Base-by-base conservation (phyloP, 2,329 filamentous ascomycete species). In the Calonectria hongkongensis region DNA sequence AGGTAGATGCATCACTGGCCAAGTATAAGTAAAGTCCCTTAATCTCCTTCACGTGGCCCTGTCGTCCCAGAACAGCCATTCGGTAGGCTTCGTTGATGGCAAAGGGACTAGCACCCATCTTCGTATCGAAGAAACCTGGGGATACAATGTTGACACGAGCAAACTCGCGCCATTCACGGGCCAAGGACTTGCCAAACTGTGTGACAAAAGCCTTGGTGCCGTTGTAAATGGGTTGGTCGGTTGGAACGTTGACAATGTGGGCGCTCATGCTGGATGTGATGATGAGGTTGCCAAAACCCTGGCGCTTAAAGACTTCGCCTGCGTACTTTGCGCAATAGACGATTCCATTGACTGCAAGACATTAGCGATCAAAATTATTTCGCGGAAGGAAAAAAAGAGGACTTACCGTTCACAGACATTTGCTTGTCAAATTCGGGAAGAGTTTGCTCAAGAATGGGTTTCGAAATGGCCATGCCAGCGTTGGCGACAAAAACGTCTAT, bases 31-130 rank as follows among this genome's bases (percentile, higher is more conserved):
- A 89, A 33, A 88, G 81, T 7, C 89, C 90, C 87, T 92, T 92
- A 74, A 92, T 85, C 84, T 92, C 91, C 85, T 90, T 91, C 5
- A 90, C 89, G 79, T 92, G 88, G 50, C 89, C 90, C 74, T 91
- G 87, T 73, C 90, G 87, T 39, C 89, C 87, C 9, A 89, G 75
- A 1, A 84, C 83, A 0, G 88, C 83, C 88, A 89, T 89, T 0
- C 86, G 78, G 62, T 86, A 84, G 1, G 84, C 86, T 77, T 89
- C 88, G 33, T 88, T 86, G 18, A 86, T 71, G 3, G 84, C 83
- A 2, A 60, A 45, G 0, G 85, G 83, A 16, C 84, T 80, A 2
- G 87, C 88, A 0, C 88, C 87, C 85, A 90, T 88, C 76, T 50
- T 73, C 0, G 88, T 90, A 66, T 89, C 85, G 76, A 90, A 88